Conservation (phyloP, 371 early-diverging fungal species). For the Conidiobolus incongruus region DNA sequence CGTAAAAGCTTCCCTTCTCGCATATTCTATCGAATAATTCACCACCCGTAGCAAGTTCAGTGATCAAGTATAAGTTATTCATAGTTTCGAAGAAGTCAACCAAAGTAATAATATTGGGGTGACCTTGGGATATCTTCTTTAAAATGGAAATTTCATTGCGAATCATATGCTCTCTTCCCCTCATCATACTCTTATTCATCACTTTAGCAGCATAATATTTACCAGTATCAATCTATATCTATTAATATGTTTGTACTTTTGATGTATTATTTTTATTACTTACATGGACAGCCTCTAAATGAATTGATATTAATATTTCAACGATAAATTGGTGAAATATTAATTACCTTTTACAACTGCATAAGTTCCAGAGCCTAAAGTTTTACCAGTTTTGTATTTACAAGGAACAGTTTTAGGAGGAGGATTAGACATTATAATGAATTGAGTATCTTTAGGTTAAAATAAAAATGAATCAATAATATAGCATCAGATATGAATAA, state of each 20-base stretch:
- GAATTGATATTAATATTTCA: too few relatives aligned
- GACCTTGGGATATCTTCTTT: constrained; percentile 58
- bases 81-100: constrained; percentile 82
- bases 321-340: too few relatives aligned
- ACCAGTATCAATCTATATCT: constrained; percentile 46
- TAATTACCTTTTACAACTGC: constrained; percentile 42
- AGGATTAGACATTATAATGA: background rate
- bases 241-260: background rate
- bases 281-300: constrained; percentile 16
- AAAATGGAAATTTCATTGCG: constrained; percentile 73
- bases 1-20: constrained; percentile 55
- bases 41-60: constrained; percentile 73
- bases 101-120: constrained; percentile 65
- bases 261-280: too few relatives aligned
- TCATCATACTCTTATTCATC: constrained; percentile 73
- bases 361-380: constrained; percentile 42
- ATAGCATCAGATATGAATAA: too few relatives aligned
- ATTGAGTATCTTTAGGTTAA: too few relatives aligned
- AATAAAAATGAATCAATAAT: too few relatives aligned
- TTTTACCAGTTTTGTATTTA: constrained; percentile 42
- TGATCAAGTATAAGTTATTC: constrained; percentile 74
- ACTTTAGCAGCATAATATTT: constrained; percentile 77
- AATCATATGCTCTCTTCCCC: constrained; percentile 73
- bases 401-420: constrained; percentile 18
- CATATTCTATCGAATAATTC: constrained; percentile 80